Base-by-base conservation (phyloP, 2,329 filamentous ascomycete genomes). In the Alternaria dauci region DNA sequence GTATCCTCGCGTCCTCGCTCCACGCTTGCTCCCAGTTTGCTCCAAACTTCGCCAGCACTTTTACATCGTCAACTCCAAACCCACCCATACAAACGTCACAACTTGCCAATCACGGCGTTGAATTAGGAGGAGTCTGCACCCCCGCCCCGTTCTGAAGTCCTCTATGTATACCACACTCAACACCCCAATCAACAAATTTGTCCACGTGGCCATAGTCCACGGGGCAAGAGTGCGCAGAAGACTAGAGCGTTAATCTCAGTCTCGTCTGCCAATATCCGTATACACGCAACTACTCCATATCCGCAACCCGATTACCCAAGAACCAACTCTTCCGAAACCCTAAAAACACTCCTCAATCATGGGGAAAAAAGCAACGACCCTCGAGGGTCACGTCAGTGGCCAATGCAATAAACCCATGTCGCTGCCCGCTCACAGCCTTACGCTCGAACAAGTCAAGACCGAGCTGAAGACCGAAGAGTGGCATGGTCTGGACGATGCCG, bases 401-500 rank as follows among this genome's bases (percentile, higher is more conserved):
- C 80, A 81, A 63, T 71, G 75, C 16, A 82, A 82, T 63, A 80
- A 77, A 59, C 84, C 84, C n/a, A 77, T 91, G 44, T 85, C 86
- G 30, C 80, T 81, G 34, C 88, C 88, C 8, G 86, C 89, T 8
- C 89, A 92, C 73, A 81, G 85, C 41, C 80, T 92, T 48, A 76
- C 82, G 12, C 78, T 81, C 65, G 78, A 83, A 28, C 78, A 83
- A 50, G 82, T 87, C 32, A 76, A 86, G 42, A 80, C 84, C 59
- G 84, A 86, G 65, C 82, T 91, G 55, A 81, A 83, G 26, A 89
- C 89, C 43, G 83, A 90, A 72, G 75, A 88, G 53, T 89, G 92
- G 68, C 88, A 84, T 73, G 91, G 91, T 41, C 81, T 93, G 36
- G 86, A 84, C 12, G 83, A 85, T 18, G 76, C 80, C 8, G 86